Evolutionary conservation across 2,329 filamentous ascomycete genomes (phyloP).

Genomic region (Pseudogymnoascus sp.): DNA sequence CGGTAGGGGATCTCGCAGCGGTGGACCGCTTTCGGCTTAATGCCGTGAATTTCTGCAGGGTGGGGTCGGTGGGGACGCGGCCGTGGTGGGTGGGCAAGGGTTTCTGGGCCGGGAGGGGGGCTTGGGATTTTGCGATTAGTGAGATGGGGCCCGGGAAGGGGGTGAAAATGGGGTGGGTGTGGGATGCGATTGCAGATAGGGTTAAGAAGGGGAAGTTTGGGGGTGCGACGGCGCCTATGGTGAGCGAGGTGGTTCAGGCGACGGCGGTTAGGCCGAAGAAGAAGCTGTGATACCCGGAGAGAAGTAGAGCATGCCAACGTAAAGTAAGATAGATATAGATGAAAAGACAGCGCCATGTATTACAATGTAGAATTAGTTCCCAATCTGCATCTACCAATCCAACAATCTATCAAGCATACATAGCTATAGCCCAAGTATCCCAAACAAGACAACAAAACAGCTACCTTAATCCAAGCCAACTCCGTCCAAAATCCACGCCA

Average conservation of each 20-base stretch:
- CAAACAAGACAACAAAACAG: not conserved
- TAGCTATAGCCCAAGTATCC: not conserved
- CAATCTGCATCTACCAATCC: not conserved
- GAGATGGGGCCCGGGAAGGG: not conserved
- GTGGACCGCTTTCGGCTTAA: not conserved
- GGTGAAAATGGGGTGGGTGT: slow-evolving; percentile 14
- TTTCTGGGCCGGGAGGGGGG: not conserved
- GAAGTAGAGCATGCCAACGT: not conserved
- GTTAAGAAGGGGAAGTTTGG: slow-evolving; percentile 10
- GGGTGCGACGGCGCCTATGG: slow-evolving; percentile 19
- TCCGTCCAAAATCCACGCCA: not conserved
- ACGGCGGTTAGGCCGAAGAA: slow-evolving; percentile 12
- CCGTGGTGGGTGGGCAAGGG: slow-evolving; percentile 4
- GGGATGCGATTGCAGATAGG: slow-evolving; percentile 13
- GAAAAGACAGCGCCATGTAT: not conserved
- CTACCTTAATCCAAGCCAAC: not conserved
- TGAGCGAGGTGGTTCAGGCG: slow-evolving; percentile 21
- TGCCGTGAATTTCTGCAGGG: not conserved
- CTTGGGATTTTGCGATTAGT: not conserved
- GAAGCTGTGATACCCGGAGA: not conserved
- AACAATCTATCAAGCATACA: not conserved
- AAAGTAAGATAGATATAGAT: not conserved
- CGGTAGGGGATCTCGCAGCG: slow-evolving; percentile 1
- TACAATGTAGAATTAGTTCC: not conserved
- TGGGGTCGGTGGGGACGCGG: not conserved